Percentiles rank a stretch among this genome's conserved stretches.
Evolutionary conservation across 176 grass and related monocot genomes (phyloP).

Genomic region (Oryza officinalis): DNA sequence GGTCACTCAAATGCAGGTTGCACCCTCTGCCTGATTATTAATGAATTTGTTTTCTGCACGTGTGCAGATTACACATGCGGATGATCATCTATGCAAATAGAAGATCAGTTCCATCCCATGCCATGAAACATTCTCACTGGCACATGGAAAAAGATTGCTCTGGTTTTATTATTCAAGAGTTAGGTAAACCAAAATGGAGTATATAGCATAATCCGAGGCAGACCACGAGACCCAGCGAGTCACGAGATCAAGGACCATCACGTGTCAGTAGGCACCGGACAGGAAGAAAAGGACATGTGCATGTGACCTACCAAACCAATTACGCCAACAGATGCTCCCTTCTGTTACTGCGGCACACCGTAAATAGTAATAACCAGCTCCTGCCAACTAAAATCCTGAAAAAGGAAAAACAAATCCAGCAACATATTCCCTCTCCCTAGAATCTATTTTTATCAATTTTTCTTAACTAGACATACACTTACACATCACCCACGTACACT

Average conservation of each 20-base stretch:
- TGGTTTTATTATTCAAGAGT: not conserved
- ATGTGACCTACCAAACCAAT: slow-evolving; percentile 34
- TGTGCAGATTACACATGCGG: not conserved
- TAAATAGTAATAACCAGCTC: not conserved
- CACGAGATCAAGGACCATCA: not conserved
- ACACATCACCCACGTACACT: too few relatives aligned
- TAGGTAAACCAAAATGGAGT: not conserved
- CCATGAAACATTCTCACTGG: not conserved
- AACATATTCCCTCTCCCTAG: not conserved
- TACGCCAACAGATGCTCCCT: not conserved
- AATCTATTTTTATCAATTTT: too few relatives aligned
- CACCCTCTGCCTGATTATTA: not conserved
- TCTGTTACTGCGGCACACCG: not conserved
- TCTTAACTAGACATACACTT: too few relatives aligned
- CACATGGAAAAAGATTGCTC: not conserved
- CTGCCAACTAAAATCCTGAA: not conserved
- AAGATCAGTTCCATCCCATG: not conserved
- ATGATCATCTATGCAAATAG: not conserved
- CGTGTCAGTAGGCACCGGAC: not conserved
- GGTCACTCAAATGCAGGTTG: not conserved
- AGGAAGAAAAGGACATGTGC: slow-evolving; percentile 13
- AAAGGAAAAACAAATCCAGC: not conserved
- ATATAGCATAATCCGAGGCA: too few relatives aligned
- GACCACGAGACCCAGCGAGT: not conserved
- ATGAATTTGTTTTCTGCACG: not conserved